Conservation (phyloP, 495 filamentous ascomycete genomes). For the Penicillium cinerascens region DNA sequence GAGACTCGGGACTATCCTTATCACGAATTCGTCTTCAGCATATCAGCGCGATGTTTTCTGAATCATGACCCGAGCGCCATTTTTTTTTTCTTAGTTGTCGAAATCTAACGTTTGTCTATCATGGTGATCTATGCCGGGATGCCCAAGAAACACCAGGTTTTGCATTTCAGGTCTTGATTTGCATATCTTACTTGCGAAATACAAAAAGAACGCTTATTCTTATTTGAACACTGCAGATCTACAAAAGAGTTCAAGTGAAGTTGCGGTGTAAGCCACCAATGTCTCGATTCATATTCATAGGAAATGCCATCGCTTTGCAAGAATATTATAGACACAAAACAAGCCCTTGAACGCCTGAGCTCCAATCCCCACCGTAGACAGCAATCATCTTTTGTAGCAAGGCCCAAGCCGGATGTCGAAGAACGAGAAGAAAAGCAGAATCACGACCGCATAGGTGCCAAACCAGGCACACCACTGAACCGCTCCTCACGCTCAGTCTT, state of each 20-base stretch:
- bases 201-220: background rate
- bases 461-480: slow-evolving; percentile 87
- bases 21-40: slow-evolving; percentile 34
- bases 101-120: slow-evolving; percentile 25
- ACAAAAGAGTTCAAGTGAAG: background rate
- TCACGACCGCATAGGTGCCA: slow-evolving; percentile 57
- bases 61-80: slow-evolving; percentile 39
- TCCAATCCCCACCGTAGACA: slow-evolving; percentile 14
- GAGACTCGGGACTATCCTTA: slow-evolving; percentile 15
- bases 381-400: slow-evolving; percentile 7
- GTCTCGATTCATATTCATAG: background rate
- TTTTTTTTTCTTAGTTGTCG: slow-evolving; percentile 26
- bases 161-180: slow-evolving; percentile 19
- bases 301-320: background rate
- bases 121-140: slow-evolving; percentile 6
- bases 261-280: background rate
- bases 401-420: background rate
- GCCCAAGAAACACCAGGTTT: slow-evolving; percentile 3
- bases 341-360: slow-evolving; percentile 18
- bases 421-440: background rate
- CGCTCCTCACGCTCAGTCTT: slow-evolving; percentile 97
- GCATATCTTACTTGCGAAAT: slow-evolving; percentile 4
- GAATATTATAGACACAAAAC: slow-evolving; percentile 8
- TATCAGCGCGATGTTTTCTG: slow-evolving; percentile 39
- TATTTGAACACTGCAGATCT: background rate